Evolutionary conservation across 1,284 basidiomycete species (phyloP), one percentile per base, ranked within the genome.

Genomic region (Gomphus bonarii): DNA sequence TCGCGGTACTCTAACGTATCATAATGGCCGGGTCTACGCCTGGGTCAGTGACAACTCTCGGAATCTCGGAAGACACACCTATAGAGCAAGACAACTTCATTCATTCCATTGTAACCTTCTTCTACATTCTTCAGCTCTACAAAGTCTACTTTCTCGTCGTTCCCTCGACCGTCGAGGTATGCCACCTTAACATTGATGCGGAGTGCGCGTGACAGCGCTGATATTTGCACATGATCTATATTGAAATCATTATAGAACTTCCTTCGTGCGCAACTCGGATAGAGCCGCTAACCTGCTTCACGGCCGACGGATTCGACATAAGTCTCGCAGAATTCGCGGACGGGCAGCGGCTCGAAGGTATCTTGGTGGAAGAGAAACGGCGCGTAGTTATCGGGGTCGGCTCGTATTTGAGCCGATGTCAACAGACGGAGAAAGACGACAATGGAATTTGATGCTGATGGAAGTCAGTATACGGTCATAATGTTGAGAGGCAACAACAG

Each of bases 151-250:
- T 69, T 68, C 3, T 74, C 77, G 9, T 71, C 67, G 3, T 67
- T 54, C 33, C 75, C 75, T 28, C 68, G 73, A 3, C 80, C 76
- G 67, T 91, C 89, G 18, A 95, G 76, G 69, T 93, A 93, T 4
- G 90, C 90, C 36, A 93, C 78, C 51, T 82, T 78, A 50, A 93
- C 70, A 58, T 86, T 84, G 51, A 89, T 70, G 42, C 77, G 71
- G 31, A 94, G 70, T 0, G 84, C 86, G 48, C 80, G 75, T 12
- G 84, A 80, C 7, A 95, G 74, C 0, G 91, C 91, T 58, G 80
- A 81, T 62, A 95, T 88, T 65, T 92, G 88, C 20, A 89, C 82
- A 63, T 95, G 85, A 63, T 95, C 92, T 82, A 64, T 50, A 49
- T n/a, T 43, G 7, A 10, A 2, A 22, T n/a, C n/a, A 4, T 22